A percentile compares a stretch with the other conserved stretches of the same genome.
Conservation (phyloP, 768 basidiomycete genomes). For the Lepiota brunneoincarnata region DNA sequence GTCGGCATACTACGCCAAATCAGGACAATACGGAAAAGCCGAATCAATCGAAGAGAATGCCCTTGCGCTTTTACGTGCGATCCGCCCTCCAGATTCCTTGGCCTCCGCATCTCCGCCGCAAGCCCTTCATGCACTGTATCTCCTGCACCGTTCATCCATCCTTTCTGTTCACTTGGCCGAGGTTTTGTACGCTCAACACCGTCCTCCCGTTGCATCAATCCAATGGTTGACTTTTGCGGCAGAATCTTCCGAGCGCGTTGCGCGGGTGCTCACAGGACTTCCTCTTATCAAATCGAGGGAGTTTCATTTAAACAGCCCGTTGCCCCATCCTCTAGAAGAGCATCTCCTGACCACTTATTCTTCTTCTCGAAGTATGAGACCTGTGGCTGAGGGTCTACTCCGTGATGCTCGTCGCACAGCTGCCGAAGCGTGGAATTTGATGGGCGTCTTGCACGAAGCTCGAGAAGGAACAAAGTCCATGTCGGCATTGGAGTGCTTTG, state of each 20-base stretch:
- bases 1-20: conserved; percentile 66
- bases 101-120: conserved; percentile 50
- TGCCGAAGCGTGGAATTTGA: conserved; percentile 73
- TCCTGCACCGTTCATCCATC: conserved; percentile 74
- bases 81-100: conserved; percentile 43
- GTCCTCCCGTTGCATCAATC: conserved; percentile 43
- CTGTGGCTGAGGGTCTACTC: conserved; percentile 54
- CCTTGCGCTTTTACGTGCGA: conserved; percentile 52
- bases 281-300: conserved; percentile 32
- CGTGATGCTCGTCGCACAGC: conserved; percentile 70
- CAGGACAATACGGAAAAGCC: conserved; percentile 54
- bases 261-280: conserved; percentile 46
- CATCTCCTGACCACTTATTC: conserved; percentile 42
- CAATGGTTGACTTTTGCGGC: conserved; percentile 60
- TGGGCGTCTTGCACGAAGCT: conserved; percentile 62
- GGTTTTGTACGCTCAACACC: conserved; percentile 53
- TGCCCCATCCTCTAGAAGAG: conserved; percentile 19
- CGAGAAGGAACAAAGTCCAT: conserved; percentile 31
- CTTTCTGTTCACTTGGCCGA: conserved; percentile 73
- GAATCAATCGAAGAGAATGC: conserved; percentile 53
- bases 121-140: conserved; percentile 58
- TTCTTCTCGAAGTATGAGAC: conserved; percentile 48
- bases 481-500: conserved; percentile 58
- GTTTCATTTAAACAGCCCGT: conserved; percentile 22
- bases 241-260: conserved; percentile 65